Evolutionary conservation across 148 eudicot genomes (phyloP).

Genomic region (Camellia sinensis): DNA sequence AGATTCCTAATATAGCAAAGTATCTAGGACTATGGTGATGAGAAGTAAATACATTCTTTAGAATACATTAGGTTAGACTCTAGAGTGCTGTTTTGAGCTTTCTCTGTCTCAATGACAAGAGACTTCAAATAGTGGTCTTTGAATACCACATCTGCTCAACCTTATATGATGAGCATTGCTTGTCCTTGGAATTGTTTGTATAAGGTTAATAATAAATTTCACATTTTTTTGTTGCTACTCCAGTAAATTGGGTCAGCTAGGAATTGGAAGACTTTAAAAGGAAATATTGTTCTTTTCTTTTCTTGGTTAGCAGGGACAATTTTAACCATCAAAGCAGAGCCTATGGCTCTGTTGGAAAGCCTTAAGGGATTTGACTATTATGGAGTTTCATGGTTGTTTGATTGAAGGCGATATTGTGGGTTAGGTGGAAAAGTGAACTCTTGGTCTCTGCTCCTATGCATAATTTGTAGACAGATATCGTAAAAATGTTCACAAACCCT

Average conservation of each 20-base stretch:
- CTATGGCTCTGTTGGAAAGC: background rate
- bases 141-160: background rate
- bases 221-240: background rate
- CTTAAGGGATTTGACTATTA: background rate
- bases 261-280: slow-evolving; percentile 1
- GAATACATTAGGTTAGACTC: no score
- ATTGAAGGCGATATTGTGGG: background rate
- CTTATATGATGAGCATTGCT: background rate
- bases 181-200: background rate
- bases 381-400: slow-evolving; percentile 2
- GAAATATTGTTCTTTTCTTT: background rate
- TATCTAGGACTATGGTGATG: no score
- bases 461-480: background rate
- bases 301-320: background rate
- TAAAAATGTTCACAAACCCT: background rate
- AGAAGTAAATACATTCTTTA: no score
- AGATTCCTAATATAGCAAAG: no score
- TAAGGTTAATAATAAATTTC: background rate
- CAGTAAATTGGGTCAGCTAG: background rate
- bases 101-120: background rate
- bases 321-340: background rate
- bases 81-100: no score
- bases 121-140: background rate
- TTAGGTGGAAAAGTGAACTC: background rate
- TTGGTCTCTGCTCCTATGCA: background rate